Evolutionary conservation across 2,329 filamentous ascomycete genomes (phyloP).

Genomic region (Amesomyces nigricolor): DNA sequence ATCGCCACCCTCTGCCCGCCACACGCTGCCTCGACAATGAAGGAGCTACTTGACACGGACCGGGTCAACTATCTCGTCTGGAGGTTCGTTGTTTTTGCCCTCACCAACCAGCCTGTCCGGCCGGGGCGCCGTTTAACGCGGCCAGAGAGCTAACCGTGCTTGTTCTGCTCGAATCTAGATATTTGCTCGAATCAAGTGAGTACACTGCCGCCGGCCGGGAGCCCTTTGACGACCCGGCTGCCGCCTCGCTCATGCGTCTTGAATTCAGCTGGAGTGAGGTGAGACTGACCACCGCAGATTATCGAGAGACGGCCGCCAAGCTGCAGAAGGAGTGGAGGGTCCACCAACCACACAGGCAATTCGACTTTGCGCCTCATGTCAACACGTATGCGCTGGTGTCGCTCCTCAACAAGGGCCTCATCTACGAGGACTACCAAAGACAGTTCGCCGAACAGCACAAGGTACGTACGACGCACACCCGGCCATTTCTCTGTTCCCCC

Average conservation of each 20-base stretch:
- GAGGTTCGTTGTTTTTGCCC: slow-evolving; percentile 50
- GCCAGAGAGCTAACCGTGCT: slow-evolving; percentile 15
- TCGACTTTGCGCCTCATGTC: slow-evolving; percentile 60
- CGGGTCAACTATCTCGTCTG: slow-evolving; percentile 66
- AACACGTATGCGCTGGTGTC: slow-evolving; percentile 59
- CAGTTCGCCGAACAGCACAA: slow-evolving; percentile 42
- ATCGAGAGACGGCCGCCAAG: slow-evolving; percentile 61
- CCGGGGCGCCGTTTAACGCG: slow-evolving; percentile 3
- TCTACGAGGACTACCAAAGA: slow-evolving; percentile 55
- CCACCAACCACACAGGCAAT: slow-evolving; percentile 55
- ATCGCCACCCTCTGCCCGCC: slow-evolving; percentile 19
- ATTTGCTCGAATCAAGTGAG: slow-evolving; percentile 56
- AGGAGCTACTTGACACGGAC: slow-evolving; percentile 60
- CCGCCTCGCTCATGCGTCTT: slow-evolving; percentile 7
- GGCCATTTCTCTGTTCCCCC: slow-evolving; percentile 1
- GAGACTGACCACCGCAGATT: slow-evolving; percentile 45
- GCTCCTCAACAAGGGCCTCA: slow-evolving; percentile 57
- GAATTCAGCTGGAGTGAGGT: slow-evolving; percentile 5
- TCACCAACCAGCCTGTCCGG: slow-evolving; percentile 11
- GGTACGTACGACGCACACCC: slow-evolving; percentile 35
- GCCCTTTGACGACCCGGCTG: slow-evolving; percentile 12
- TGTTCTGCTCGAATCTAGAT: slow-evolving; percentile 50
- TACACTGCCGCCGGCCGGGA: slow-evolving; percentile 27
- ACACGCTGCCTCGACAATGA: slow-evolving; percentile 39
- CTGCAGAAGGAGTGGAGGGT: slow-evolving; percentile 65